Evolutionary conservation across 1,284 basidiomycete genomes (phyloP).

Genomic region (Malassezia obtusa): DNA sequence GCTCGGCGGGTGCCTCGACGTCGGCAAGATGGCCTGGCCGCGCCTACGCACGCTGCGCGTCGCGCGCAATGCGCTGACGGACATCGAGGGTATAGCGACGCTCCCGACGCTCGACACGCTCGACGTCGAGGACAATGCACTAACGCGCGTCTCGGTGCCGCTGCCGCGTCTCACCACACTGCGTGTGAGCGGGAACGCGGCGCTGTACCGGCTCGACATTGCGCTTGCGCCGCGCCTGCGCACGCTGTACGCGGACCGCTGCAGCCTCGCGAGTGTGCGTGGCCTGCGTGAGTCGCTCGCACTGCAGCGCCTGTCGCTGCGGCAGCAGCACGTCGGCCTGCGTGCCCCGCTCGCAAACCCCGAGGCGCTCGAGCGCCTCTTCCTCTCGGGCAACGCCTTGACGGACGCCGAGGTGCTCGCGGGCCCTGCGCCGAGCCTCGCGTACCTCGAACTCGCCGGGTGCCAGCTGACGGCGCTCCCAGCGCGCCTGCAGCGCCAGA

Average conservation of each 20-base stretch:
- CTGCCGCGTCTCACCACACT: slow-evolving; percentile 58
- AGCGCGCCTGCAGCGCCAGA: slow-evolving; percentile 56
- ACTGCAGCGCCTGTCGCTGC: slow-evolving; percentile 79
- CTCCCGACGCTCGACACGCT: slow-evolving; percentile 60
- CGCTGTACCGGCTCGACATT: slow-evolving; percentile 62
- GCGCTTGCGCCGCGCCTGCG: slow-evolving; percentile 63
- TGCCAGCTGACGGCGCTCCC: slow-evolving; percentile 75
- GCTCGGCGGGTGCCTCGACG: slow-evolving; percentile 57
- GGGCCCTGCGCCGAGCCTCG: slow-evolving; percentile 50
- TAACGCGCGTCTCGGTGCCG: slow-evolving; percentile 53
- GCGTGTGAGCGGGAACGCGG: slow-evolving; percentile 68
- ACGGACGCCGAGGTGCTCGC: slow-evolving; percentile 12
- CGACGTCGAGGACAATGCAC: slow-evolving; percentile 68
- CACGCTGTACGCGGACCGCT: slow-evolving; percentile 86
- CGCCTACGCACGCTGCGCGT: slow-evolving; percentile 69
- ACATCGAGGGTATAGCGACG: slow-evolving; percentile 21
- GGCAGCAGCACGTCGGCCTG: slow-evolving; percentile 62
- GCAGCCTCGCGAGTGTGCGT: slow-evolving; percentile 55
- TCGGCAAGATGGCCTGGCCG: slow-evolving; percentile 24
- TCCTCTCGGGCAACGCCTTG: slow-evolving; percentile 69
- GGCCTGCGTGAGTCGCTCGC: slow-evolving; percentile 56
- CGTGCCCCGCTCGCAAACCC: slow-evolving; percentile 58
- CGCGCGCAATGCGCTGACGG: slow-evolving; percentile 62
- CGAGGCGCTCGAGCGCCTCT: slow-evolving; percentile 81
- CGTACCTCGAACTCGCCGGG: slow-evolving; percentile 84